phyloP scores from a whole-genome alignment of 1,284 basidiomycete genomes.

The Ustilago bromivora region DNA sequence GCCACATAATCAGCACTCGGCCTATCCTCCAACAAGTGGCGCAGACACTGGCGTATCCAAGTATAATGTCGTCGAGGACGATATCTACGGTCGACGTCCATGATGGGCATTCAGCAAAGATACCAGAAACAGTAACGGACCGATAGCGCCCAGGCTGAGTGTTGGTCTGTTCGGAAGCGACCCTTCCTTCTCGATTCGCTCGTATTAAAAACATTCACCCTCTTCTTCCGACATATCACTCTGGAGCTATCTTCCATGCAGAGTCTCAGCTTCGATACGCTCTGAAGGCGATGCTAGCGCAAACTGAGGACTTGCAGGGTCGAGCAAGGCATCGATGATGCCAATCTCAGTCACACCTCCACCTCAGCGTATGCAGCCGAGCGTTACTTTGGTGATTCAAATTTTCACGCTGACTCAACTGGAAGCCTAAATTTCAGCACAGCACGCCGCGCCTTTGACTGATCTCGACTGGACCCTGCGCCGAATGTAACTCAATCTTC shows the following conservation, averaged over 20 bases:
- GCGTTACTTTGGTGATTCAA: background rate
- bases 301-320: background rate
- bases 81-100: conserved; percentile 29
- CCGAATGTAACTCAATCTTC: background rate
- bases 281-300: background rate
- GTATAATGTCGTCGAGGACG: conserved; percentile 25
- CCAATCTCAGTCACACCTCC: conserved; percentile 36
- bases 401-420: conserved; percentile 29
- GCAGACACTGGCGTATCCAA: conserved; percentile 8
- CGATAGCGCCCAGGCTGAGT: background rate
- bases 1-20: conserved; percentile 32
- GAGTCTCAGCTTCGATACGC: background rate
- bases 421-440: background rate
- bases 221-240: background rate
- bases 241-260: background rate
- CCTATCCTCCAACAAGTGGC: conserved; percentile 35
- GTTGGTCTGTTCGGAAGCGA: too few species aligned
- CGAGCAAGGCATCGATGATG: conserved; percentile 13
- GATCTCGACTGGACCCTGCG: conserved; percentile 6
- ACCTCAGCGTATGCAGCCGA: conserved; percentile 12
- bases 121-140: too few species aligned
- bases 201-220: too few species aligned
- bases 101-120: background rate
- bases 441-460: background rate
- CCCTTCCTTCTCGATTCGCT: too few species aligned